Base-by-base conservation (phyloP, 495 filamentous ascomycete genomes). In the Talaromyces borbonicus region DNA sequence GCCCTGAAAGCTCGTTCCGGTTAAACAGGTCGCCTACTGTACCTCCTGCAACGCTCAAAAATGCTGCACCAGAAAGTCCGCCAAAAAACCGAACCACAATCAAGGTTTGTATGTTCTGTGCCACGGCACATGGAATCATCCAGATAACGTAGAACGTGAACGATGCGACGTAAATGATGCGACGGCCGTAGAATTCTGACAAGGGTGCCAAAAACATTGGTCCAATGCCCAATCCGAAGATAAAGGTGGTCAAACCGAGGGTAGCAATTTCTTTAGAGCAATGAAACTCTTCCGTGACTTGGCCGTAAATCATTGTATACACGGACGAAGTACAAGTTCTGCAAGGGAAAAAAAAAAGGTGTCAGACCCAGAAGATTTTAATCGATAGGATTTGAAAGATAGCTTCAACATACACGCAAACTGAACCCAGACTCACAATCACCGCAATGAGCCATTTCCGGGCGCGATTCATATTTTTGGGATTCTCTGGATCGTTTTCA, bases 381-480 rank as follows among this genome's bases (percentile, higher is more conserved):
- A n/a, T n/a, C n/a, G n/a, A n/a, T n/a, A n/a, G n/a, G n/a, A n/a
- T n/a, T n/a, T n/a, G n/a, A n/a, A n/a, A n/a, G n/a, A n/a, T n/a
- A n/a, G n/a, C n/a, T n/a, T n/a, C n/a, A 8, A 81, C 85, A 73
- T 72, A 90, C 87, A 95, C 90, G 61, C 85, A 90, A 40, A 93
- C 66, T 9, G 83, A 84, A 1, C 83, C 83, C 44, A 78, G 55
- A 7, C 78, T 79, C 8, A 87, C 72, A 51, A 95, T 83, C 18
- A 72, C 50, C 6, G 85, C 77, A 45, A 92, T 80, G n/a, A 81
- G 23, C 90, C 92, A 96, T 51, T 85, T 86, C 32, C 76, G 69
- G 15, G 63, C 56, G n/a, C 59, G 71, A n/a, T 62, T 68, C 73
- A 85, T 81, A 52, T 73, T 84, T 39, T 80, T 70, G 8, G 90